Evolutionary conservation across 148 eudicot species (phyloP).

Genomic region (Euryodendron excelsum): DNA sequence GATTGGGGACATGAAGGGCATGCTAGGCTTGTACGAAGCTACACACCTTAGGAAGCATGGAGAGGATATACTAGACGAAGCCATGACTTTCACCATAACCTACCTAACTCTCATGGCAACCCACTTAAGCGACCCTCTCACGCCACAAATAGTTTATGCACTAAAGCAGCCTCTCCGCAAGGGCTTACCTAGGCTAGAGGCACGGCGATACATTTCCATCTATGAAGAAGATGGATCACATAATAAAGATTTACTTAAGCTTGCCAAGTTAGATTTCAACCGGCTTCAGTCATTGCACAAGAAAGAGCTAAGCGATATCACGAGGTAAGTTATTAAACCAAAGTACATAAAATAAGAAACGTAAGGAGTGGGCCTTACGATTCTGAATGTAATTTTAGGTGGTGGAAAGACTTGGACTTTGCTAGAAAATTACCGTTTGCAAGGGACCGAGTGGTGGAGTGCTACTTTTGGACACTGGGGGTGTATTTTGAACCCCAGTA

Average conservation of each 20-base stretch:
- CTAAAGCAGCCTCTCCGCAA: constrained; percentile 33
- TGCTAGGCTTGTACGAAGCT: constrained; percentile 33
- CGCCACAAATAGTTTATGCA: constrained; percentile 36
- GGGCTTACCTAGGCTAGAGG: constrained; percentile 42
- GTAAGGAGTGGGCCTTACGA: no score
- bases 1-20: constrained; percentile 5
- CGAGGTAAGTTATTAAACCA: constrained; percentile 18
- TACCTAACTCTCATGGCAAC: constrained; percentile 16
- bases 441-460: constrained; percentile 42
- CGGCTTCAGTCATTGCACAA: constrained; percentile 41
- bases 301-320: constrained; percentile 33
- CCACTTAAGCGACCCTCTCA: constrained; percentile 12
- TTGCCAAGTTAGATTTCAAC: constrained; percentile 55
- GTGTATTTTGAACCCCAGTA: constrained; percentile 36
- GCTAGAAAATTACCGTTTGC: no score
- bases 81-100: constrained; percentile 22
- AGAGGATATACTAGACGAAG: constrained; percentile 38
- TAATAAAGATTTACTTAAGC: constrained; percentile 20
- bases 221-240: constrained; percentile 32
- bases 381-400: constrained; percentile 28
- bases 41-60: constrained; percentile 33
- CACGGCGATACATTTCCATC: constrained; percentile 39
- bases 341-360: no score
- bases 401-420: constrained; percentile 41
- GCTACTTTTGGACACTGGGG: constrained; percentile 34